Evolutionary conservation across 805 yeast genomes (phyloP), one percentile per base, ranked within the genome.

Genomic region (Candida arabinofermentans): DNA sequence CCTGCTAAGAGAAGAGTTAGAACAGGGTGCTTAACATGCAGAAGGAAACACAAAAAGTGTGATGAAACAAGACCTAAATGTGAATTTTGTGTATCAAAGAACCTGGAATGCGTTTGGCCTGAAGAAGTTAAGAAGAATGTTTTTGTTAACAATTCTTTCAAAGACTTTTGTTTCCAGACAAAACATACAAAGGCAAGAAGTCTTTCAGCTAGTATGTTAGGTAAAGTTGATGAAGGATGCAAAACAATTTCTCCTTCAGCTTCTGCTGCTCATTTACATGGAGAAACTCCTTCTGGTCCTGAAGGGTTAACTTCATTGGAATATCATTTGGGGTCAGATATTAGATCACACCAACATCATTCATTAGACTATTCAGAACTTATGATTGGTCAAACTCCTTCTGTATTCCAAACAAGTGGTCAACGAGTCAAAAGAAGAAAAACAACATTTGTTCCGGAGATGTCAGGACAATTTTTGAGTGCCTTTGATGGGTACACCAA

Each of bases 11-110:
- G 65, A 48, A 54, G 70, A 34, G 72, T 62, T 4, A 50, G 66
- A 42, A 65, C 67, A 4, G 82, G 79, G 48, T 74, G 79, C 53
- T 59, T 72, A 34, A 74, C 78, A 8, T 74, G 79, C 50, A 65
- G 79, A 27, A 73, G 72, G 40, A 64, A 75, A 39, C 79, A 74
- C 53, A 70, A 73, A 62, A 74, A 74, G 48, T 74, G 82, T 57
- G 81, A 75, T 55, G 82, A 76, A 51, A 72, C 69, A 41, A 54
- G 65, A 34, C 81, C 82, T 2, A 71, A 70, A 24, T 77, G 83
- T 55, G 59, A 64, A 8, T 69, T 68, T 36, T 75, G 81, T 49
- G 37, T 54, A 9, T 45, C 58, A 7, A 69, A 70, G 46, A 50
- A 57, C 33, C 41, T 68, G 51, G 69, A 51, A 40, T 65, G 69